Evolutionary conservation across 2,329 filamentous ascomycete species (phyloP).

Genomic region (Bipolaris oryzae): DNA sequence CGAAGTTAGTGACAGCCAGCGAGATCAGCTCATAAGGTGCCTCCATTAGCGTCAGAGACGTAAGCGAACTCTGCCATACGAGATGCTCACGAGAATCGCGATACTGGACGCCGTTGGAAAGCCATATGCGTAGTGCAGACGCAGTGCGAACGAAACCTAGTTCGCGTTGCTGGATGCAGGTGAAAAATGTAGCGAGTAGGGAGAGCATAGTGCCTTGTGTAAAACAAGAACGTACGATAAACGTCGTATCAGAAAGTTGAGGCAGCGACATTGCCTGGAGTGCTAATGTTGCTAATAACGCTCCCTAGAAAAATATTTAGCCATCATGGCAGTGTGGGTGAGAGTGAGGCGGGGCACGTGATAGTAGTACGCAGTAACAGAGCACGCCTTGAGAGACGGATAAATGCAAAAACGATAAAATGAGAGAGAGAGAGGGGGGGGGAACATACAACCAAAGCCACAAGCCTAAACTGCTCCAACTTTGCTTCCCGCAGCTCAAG

Average conservation of each 20-base stretch:
- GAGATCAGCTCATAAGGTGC: conserved; percentile 26
- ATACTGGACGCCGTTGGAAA: conserved; percentile 23
- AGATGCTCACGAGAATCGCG: neutral
- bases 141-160: conserved; percentile 16
- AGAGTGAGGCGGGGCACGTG: no score
- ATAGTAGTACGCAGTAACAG: no score
- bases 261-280: conserved; percentile 26
- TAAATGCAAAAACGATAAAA: neutral
- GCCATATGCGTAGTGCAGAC: conserved; percentile 19
- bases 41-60: conserved; percentile 21
- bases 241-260: conserved; percentile 9
- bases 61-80: conserved; percentile 23
- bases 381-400: no score
- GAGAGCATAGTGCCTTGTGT: conserved; percentile 17
- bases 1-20: conserved; percentile 20
- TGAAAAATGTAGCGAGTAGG: conserved; percentile 27
- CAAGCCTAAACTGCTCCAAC: conserved; percentile 22
- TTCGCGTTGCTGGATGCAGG: conserved; percentile 26
- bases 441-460: conserved; percentile 28
- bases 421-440: neutral
- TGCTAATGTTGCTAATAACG: conserved; percentile 21
- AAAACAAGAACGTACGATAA: conserved; percentile 19
- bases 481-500: conserved; percentile 16
- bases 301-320: conserved; percentile 17
- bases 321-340: neutral